Evolutionary conservation across 139 green algal species (phyloP).

Genomic region (Parachlorella kessleri): DNA sequence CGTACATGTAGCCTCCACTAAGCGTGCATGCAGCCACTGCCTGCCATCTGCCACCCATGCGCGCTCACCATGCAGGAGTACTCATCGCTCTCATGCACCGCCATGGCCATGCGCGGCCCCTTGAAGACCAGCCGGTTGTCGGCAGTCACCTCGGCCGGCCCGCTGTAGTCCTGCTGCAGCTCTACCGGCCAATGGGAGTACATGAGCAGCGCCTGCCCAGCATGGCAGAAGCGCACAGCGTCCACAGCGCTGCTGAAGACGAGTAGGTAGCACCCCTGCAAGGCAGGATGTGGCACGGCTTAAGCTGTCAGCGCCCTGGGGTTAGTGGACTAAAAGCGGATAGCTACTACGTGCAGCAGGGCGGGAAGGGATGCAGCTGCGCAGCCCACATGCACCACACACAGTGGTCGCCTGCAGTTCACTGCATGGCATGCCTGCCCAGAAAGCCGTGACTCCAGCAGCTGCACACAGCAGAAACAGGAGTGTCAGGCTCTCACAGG

Average conservation of each 20-base stretch:
- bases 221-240: slow-evolving; percentile 78
- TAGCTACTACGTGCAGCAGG: too few relatives aligned
- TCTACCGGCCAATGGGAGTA: slow-evolving; percentile 57
- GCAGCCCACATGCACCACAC: too few relatives aligned
- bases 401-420: too few relatives aligned
- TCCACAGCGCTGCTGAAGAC: slow-evolving; percentile 62
- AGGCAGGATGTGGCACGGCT: too few relatives aligned
- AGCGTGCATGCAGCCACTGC: neutral
- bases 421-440: too few relatives aligned
- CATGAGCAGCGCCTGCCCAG: slow-evolving; percentile 58
- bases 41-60: neutral
- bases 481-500: neutral
- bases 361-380: neutral
- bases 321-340: neutral
- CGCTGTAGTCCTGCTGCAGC: slow-evolving; percentile 46
- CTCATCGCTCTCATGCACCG: slow-evolving; percentile 63
- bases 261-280: slow-evolving; percentile 53
- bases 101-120: slow-evolving; percentile 71
- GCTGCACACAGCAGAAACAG: neutral
- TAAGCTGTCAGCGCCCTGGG: too few relatives aligned
- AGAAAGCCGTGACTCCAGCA: neutral
- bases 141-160: slow-evolving; percentile 43
- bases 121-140: slow-evolving; percentile 70
- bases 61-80: slow-evolving; percentile 29
- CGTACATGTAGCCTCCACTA: too few relatives aligned